Conservation (phyloP, 208 protist species). For the Trypanosoma avium region DNA sequence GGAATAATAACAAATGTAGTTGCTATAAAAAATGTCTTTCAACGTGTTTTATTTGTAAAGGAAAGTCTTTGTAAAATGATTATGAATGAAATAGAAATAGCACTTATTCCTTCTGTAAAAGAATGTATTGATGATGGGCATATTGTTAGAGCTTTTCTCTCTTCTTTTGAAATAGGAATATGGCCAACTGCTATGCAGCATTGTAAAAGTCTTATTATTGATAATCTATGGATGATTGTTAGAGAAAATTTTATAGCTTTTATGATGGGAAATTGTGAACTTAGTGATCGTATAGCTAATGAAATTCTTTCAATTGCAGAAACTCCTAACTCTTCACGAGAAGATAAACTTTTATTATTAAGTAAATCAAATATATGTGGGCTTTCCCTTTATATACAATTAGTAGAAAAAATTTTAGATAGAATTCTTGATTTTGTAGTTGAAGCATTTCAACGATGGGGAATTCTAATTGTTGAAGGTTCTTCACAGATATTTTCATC, state of each 20-base stretch:
- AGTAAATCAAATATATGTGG: constrained; percentile 28
- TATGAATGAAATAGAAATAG: constrained; percentile 37
- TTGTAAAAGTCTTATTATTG: constrained; percentile 25
- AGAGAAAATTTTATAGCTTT: constrained; percentile 52
- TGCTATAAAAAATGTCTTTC: constrained; percentile 15
- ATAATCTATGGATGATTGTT: constrained; percentile 37
- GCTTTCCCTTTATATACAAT: constrained; percentile 38
- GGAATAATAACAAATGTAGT: constrained; percentile 1
- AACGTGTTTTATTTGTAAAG: constrained; percentile 20
- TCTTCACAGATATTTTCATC: constrained; percentile 14
- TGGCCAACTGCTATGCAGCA: constrained; percentile 34
- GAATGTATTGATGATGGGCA: constrained; percentile 23
- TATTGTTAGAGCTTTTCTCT: neutral
- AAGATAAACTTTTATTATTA: constrained; percentile 39
- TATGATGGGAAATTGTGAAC: constrained; percentile 40
- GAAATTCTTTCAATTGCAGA: constrained; percentile 47
- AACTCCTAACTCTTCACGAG: constrained; percentile 14
- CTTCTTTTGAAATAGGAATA: constrained; percentile 34
- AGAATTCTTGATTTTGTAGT: constrained; percentile 44
- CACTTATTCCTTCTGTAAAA: constrained; percentile 21
- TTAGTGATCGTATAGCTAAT: constrained; percentile 65
- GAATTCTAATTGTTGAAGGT: constrained; percentile 41
- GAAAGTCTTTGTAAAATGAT: constrained; percentile 26
- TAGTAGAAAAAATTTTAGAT: constrained; percentile 46
- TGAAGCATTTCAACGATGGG: constrained; percentile 53